Percentiles rank a stretch among this genome's conserved stretches.
phyloP scores from a whole-genome alignment of 2,329 filamentous ascomycete species.

The Pezicula neosporulosa region DNA sequence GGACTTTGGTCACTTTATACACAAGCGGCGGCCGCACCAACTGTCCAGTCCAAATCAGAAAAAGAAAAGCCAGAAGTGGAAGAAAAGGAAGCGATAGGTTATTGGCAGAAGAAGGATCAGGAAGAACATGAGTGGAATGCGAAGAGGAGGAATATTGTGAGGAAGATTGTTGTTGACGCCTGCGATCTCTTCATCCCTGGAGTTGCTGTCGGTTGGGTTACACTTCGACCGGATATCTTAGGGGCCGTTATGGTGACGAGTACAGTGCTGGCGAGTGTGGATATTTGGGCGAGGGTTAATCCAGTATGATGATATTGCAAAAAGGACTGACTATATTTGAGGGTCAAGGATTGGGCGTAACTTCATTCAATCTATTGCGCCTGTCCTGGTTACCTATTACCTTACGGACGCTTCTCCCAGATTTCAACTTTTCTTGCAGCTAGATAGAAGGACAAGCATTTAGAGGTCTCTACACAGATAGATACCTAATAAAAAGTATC shows the following conservation, averaged over 20 bases:
- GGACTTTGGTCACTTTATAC: slow-evolving; percentile 32
- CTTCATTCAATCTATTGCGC: no score
- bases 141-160: slow-evolving; percentile 34
- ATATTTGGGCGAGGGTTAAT: slow-evolving; percentile 55
- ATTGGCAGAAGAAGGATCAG: slow-evolving; percentile 15
- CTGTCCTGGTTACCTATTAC: no score
- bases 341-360: no score
- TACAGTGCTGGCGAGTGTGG: slow-evolving; percentile 55
- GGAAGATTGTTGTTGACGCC: slow-evolving; percentile 50
- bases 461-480: no score
- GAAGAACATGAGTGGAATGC: slow-evolving; percentile 10
- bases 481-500: no score
- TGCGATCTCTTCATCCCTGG: slow-evolving; percentile 64
- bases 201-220: slow-evolving; percentile 49
- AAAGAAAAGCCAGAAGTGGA: slow-evolving; percentile 26
- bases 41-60: slow-evolving; percentile 3
- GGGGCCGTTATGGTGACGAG: slow-evolving; percentile 57
- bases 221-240: slow-evolving; percentile 50
- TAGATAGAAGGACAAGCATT: no score
- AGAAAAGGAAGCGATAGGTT: slow-evolving; percentile 21
- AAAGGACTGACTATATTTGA: no score
- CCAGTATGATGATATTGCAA: not conserved
- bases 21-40: no score
- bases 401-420: no score
- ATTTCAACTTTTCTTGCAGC: no score